Conservation (phyloP, 192 early-diverging fungal genomes). For the Backusella psychrophila region DNA sequence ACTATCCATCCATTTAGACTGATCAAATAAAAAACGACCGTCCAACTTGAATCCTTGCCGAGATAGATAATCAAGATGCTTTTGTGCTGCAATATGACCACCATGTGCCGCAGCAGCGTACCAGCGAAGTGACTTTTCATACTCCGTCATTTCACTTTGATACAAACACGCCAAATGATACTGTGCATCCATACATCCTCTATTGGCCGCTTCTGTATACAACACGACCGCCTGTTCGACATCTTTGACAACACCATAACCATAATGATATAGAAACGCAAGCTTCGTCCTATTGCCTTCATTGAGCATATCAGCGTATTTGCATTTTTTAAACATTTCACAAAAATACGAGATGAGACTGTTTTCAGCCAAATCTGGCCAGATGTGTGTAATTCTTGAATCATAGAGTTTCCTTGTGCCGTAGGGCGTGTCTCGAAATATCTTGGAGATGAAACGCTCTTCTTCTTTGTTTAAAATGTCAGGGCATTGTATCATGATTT, state of each 20-base stretch:
- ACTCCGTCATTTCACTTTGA: not conserved
- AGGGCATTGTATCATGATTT: not conserved
- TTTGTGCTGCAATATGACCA: not conserved
- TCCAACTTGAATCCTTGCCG: not conserved
- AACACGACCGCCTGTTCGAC: not conserved
- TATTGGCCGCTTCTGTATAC: not conserved
- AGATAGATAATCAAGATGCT: not conserved
- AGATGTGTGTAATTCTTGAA: not conserved
- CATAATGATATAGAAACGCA: not conserved
- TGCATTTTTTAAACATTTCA: not conserved
- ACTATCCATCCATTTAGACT: too few species aligned
- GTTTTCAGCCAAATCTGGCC: not conserved
- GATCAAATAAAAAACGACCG: too few species aligned
- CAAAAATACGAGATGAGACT: not conserved
- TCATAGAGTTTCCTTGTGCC: not conserved
- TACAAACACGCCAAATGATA: not conserved
- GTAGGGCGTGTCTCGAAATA: not conserved
- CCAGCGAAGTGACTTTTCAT: not conserved
- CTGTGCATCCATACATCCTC: not conserved
- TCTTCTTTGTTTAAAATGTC: not conserved
- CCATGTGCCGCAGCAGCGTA: not conserved
- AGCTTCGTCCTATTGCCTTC: not conserved
- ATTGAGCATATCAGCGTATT: not conserved
- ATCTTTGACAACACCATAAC: not conserved
- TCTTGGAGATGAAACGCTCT: not conserved